These are phyloP conservation scores for Antrodiella citrinella DNA, from an alignment of 768 basidiomycete species.

Conservation along the genomic window DNA sequence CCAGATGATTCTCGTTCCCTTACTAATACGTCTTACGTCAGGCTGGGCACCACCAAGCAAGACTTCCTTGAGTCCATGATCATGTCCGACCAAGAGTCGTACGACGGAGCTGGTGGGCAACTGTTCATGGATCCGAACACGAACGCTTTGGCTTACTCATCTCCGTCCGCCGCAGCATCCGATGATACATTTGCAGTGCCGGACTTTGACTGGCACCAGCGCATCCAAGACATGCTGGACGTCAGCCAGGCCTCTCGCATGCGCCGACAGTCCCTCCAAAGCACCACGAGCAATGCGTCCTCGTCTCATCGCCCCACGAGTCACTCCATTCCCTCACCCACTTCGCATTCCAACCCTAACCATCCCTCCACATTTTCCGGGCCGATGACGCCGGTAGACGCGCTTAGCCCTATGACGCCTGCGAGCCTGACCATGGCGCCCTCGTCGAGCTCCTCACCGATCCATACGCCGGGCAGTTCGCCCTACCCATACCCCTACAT, in stretches of 20 bases:
- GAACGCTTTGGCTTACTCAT: neutral
- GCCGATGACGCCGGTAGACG: neutral
- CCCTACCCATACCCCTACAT: neutral
- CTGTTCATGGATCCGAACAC: neutral
- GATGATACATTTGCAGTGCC: neutral
- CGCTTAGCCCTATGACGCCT: neutral
- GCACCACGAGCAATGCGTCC: too few relatives aligned
- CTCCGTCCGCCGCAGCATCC: neutral
- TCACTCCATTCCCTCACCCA: neutral
- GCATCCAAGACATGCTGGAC: neutral
- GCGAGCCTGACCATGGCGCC: neutral
- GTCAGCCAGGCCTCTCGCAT: neutral
- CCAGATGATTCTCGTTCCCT: neutral
- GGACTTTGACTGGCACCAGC: neutral
- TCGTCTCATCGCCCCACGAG: neutral
- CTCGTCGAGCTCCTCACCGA: neutral
- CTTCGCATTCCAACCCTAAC: neutral
- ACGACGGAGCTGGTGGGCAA: neutral
- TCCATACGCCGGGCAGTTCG: neutral
- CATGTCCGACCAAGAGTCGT: neutral
- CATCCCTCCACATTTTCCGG: neutral
- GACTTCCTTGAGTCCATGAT: conserved; percentile 23
- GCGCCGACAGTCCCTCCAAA: too few relatives aligned
- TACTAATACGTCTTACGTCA: conserved; percentile 2
- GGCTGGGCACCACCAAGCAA: conserved; percentile 23